These are phyloP conservation scores for Suillus lakei DNA, from an alignment of 768 basidiomycete genomes.

Conservation along the genomic window DNA sequence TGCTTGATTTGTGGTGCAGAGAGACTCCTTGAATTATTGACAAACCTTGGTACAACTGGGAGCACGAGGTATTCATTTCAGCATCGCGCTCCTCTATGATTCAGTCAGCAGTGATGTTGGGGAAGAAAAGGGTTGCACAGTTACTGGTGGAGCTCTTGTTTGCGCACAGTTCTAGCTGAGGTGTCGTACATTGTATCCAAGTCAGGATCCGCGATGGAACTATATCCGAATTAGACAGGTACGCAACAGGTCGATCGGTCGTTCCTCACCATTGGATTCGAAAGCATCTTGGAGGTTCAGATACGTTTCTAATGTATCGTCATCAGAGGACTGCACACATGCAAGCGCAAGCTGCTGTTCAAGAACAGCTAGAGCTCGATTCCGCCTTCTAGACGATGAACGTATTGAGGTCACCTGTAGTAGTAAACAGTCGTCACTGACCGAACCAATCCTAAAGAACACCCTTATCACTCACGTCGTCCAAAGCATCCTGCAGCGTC, in stretches of 20 bases:
- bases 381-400: conserved; percentile 54
- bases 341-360: conserved; percentile 59
- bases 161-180: conserved; percentile 53
- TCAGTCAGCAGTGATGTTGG: conserved; percentile 9
- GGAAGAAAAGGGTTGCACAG: conserved; percentile 25
- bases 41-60: conserved; percentile 62
- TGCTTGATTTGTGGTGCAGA: conserved; percentile 71
- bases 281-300: conserved; percentile 76
- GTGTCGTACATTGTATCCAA: conserved; percentile 60
- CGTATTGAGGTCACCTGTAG: conserved; percentile 67
- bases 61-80: conserved; percentile 53
- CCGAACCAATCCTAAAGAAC: not conserved
- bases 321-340: conserved; percentile 47
- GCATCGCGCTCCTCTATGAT: conserved; percentile 44
- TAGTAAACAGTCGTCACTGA: conserved; percentile 17
- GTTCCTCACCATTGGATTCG: conserved; percentile 75
- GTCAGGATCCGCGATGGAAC: conserved; percentile 69
- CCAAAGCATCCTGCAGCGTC: conserved; percentile 63
- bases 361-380: conserved; percentile 57
- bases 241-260: conserved; percentile 1
- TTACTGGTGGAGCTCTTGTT: conserved; percentile 49
- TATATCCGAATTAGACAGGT: conserved; percentile 33
- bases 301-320: conserved; percentile 57
- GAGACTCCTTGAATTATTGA: conserved; percentile 78
- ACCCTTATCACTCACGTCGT: conserved; percentile 55